Percentiles rank a stretch among this genome's conserved stretches.
Conservation (phyloP, 1,284 basidiomycete genomes). For the Lentinula novae-zelandiae region DNA sequence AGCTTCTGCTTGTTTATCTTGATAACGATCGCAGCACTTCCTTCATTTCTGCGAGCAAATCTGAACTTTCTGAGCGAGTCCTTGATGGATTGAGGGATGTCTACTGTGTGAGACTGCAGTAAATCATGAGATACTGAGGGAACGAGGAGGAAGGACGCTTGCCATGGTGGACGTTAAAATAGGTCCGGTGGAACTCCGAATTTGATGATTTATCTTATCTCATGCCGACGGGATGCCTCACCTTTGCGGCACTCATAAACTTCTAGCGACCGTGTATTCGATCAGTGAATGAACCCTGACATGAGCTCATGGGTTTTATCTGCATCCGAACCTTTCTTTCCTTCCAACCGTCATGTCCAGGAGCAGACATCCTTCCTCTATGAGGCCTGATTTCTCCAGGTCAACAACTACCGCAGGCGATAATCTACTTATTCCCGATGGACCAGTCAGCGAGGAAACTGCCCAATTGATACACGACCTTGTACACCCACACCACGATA, state of each 20-base stretch:
- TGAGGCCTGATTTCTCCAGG: constrained; percentile 14
- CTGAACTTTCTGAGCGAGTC: constrained; percentile 80
- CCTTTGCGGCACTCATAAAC: background rate
- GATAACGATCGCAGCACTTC: constrained; percentile 76
- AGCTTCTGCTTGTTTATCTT: constrained; percentile 84
- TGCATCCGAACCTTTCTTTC: background rate
- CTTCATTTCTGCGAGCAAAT: constrained; percentile 65
- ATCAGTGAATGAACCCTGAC: constrained; percentile 1
- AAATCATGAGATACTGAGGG: constrained; percentile 14
- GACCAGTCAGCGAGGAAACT: constrained; percentile 40
- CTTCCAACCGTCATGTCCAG: constrained; percentile 4
- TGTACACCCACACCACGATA: constrained; percentile 35
- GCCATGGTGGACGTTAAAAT: constrained; percentile 22
- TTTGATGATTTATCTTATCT: background rate
- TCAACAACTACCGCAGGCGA: constrained; percentile 27
- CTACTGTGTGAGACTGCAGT: constrained; percentile 69
- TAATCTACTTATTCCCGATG: constrained; percentile 40
- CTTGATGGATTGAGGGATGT: constrained; percentile 77
- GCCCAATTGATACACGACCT: constrained; percentile 46
- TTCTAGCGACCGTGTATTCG: constrained; percentile 17
- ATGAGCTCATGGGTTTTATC: constrained; percentile 2
- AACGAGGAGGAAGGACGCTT: constrained; percentile 12
- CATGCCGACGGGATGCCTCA: background rate
- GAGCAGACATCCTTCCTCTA: background rate
- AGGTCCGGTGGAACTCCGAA: background rate